Percentiles rank a stretch among this genome's conserved stretches.
phyloP scores from a whole-genome alignment of 108 stramenopile genomes.

The Pseudonitzschia multiseries region DNA sequence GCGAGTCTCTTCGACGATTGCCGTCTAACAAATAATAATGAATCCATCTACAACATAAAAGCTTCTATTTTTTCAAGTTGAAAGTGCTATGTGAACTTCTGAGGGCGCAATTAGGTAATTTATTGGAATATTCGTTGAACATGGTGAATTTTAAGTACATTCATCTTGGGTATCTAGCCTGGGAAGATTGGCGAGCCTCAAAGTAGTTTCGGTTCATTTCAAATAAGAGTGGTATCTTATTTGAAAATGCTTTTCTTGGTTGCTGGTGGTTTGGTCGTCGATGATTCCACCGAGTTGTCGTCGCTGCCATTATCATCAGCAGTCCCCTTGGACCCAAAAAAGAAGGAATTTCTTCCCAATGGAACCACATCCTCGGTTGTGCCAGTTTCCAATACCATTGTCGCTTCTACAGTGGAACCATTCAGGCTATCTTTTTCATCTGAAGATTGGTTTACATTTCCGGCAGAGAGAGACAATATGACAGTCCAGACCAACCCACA shows the following conservation, averaged over 20 bases:
- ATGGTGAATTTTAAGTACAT: too few species aligned
- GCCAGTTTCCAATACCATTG: not conserved
- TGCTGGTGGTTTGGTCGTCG: not conserved
- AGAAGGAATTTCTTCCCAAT: not conserved
- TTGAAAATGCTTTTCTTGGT: not conserved
- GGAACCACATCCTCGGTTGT: not conserved
- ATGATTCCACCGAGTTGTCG: not conserved
- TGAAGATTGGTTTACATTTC: slow-evolving; percentile 1
- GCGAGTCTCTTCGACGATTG: too few species aligned
- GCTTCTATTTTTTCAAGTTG: too few species aligned
- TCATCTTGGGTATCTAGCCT: too few species aligned
- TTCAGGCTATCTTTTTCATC: not conserved
- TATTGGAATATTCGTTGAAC: too few species aligned
- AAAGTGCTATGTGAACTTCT: too few species aligned
- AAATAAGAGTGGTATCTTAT: not conserved
- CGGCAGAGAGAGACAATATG: slow-evolving; percentile 38
- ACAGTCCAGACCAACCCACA: slow-evolving; percentile 43
- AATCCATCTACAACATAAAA: too few species aligned
- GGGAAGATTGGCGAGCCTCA: too few species aligned
- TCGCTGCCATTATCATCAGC: not conserved
- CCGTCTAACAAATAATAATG: too few species aligned
- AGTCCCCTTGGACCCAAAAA: not conserved
- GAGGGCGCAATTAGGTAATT: too few species aligned
- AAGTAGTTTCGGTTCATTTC: too few species aligned
- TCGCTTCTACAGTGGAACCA: not conserved